Percentiles rank a stretch among this genome's conserved stretches.
These are phyloP conservation scores for Talaromyces sp. DNA, from an alignment of 2,329 filamentous ascomycete genomes.

Conservation along the genomic window DNA sequence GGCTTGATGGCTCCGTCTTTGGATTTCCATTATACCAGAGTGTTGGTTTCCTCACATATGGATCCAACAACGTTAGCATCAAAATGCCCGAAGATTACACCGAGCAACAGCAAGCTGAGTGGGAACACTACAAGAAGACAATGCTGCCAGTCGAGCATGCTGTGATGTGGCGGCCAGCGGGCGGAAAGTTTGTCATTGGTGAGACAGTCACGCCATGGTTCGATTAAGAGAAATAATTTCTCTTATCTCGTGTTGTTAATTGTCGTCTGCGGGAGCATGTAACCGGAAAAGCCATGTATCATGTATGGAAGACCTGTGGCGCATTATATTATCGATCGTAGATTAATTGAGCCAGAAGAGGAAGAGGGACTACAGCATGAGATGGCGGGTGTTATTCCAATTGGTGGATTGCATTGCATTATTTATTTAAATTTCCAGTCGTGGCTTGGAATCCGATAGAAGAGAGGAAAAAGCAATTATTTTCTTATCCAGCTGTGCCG, in stretches of 20 bases:
- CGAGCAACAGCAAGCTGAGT: conserved; percentile 6
- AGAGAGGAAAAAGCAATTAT: background rate
- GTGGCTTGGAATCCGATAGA: background rate
- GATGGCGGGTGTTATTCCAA: background rate
- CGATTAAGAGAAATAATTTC: background rate
- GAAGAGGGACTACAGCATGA: background rate
- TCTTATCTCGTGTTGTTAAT: background rate
- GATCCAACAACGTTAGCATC: conserved; percentile 11
- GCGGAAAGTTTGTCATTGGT: conserved; percentile 17
- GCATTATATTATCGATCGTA: background rate
- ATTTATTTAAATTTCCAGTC: background rate
- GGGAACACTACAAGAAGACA: conserved; percentile 14
- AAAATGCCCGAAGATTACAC: conserved; percentile 8
- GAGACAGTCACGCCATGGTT: conserved; percentile 15
- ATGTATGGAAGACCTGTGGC: background rate
- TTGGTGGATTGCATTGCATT: background rate
- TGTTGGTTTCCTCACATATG: conserved; percentile 13
- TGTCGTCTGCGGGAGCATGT: background rate
- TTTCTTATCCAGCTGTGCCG: background rate
- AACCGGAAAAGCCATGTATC: background rate
- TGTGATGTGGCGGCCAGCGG: conserved; percentile 15
- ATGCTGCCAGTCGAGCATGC: conserved; percentile 9
- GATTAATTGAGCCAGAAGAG: background rate
- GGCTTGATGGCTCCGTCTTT: conserved; percentile 10
- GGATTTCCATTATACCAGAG: conserved; percentile 13